These are phyloP conservation scores for Hypomyces perniciosus DNA, from an alignment of 2,329 filamentous ascomycete genomes.

Conservation along the genomic window DNA sequence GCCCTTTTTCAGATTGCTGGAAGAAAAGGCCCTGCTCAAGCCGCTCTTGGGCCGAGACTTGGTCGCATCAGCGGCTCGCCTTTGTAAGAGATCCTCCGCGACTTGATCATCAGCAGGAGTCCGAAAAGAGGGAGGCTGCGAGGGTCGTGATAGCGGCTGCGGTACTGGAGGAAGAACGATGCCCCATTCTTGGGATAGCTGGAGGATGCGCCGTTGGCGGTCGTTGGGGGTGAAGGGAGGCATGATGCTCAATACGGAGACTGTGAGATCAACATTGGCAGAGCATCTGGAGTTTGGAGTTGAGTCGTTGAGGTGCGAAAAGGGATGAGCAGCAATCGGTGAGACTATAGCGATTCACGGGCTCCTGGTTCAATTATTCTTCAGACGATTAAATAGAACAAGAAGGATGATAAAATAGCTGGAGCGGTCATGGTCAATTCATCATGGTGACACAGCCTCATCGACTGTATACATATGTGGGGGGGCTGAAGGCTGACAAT, in stretches of 20 bases:
- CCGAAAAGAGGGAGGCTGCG: slow-evolving; percentile 37
- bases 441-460: too few relatives aligned
- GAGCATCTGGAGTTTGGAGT: background rate
- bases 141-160: slow-evolving; percentile 36
- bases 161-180: slow-evolving; percentile 37
- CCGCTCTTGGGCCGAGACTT: slow-evolving; percentile 33
- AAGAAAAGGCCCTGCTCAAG: slow-evolving; percentile 34
- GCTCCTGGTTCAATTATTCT: too few relatives aligned
- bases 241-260: slow-evolving; percentile 19
- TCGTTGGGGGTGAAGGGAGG: slow-evolving; percentile 27
- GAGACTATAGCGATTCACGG: too few relatives aligned
- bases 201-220: slow-evolving; percentile 42
- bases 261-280: background rate
- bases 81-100: slow-evolving; percentile 50
- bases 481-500: too few relatives aligned
- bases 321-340: too few relatives aligned
- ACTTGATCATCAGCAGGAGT: slow-evolving; percentile 43
- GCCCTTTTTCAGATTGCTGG: slow-evolving; percentile 35
- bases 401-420: too few relatives aligned
- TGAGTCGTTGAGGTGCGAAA: too few relatives aligned
- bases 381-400: too few relatives aligned
- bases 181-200: slow-evolving; percentile 46
- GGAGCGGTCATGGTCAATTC: too few relatives aligned
- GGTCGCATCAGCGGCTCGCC: slow-evolving; percentile 32
- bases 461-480: too few relatives aligned